phyloP scores from a whole-genome alignment of 2,329 filamentous ascomycete species.

The Clarireedia monteithiana region DNA sequence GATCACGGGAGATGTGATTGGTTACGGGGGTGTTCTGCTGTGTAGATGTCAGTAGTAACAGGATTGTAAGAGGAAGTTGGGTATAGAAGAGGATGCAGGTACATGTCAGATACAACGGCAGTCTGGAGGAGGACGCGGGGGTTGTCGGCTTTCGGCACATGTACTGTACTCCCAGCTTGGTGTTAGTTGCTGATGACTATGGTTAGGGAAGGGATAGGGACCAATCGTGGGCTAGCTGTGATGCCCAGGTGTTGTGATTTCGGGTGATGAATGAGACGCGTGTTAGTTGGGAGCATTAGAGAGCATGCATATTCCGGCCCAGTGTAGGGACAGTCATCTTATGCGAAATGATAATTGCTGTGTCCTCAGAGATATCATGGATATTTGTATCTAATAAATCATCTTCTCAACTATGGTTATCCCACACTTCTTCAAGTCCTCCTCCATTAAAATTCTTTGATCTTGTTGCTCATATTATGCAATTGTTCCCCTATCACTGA shows the following conservation, averaged over 20 bases:
- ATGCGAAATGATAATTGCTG: background rate
- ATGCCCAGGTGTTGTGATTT: too few species aligned
- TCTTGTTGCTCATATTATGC: conserved; percentile 71
- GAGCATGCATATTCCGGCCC: too few species aligned
- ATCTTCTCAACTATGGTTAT: conserved; percentile 68
- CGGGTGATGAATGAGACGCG: background rate
- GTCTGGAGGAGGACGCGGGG: too few species aligned
- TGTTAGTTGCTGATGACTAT: too few species aligned
- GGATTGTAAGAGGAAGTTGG: background rate
- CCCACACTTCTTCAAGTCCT: conserved; percentile 69
- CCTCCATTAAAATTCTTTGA: conserved; percentile 66
- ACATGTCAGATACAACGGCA: background rate
- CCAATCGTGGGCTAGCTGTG: too few species aligned
- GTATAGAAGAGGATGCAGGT: background rate
- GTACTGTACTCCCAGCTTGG: too few species aligned
- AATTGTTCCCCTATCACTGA: conserved; percentile 64
- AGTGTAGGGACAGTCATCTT: too few species aligned
- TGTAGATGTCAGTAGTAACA: background rate
- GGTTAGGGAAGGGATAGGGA: too few species aligned
- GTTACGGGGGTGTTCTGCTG: background rate
- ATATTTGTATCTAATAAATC: conserved; percentile 26
- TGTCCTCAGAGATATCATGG: background rate
- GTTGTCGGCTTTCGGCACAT: too few species aligned
- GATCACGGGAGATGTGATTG: background rate
- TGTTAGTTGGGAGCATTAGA: background rate